Evolutionary conservation across 768 basidiomycete species (phyloP).

Genomic region (Termitomyces sp.): DNA sequence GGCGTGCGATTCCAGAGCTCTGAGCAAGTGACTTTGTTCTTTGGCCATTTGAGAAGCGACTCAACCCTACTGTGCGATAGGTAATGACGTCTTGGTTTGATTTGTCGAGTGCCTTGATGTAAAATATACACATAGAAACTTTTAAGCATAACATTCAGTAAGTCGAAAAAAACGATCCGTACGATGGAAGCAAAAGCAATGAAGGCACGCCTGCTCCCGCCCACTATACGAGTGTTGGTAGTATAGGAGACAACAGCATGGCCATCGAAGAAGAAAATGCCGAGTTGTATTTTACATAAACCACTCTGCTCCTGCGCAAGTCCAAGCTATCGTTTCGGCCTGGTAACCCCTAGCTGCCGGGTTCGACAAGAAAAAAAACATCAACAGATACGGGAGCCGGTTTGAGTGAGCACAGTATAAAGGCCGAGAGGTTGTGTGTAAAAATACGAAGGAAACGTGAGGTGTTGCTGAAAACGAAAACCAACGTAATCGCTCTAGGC

Average conservation of each 20-base stretch:
- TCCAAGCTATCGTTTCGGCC: background rate
- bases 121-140: background rate
- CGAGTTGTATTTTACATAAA: background rate
- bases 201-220: too few species aligned
- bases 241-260: too few species aligned
- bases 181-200: background rate
- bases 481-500: too few species aligned
- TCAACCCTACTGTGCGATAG: background rate
- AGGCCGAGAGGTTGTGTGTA: background rate
- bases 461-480: background rate
- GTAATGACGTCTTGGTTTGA: background rate
- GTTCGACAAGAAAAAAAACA: background rate
- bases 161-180: background rate
- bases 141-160: background rate
- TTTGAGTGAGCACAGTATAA: background rate
- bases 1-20: background rate
- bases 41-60: background rate
- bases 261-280: background rate
- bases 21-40: background rate
- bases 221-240: background rate
- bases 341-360: background rate
- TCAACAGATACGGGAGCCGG: background rate
- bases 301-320: background rate
- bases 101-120: background rate
- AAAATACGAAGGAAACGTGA: background rate